These are phyloP conservation scores for Gamsiella multidivaricata DNA, from an alignment of 192 early-diverging fungal species.

Conservation along the genomic window DNA sequence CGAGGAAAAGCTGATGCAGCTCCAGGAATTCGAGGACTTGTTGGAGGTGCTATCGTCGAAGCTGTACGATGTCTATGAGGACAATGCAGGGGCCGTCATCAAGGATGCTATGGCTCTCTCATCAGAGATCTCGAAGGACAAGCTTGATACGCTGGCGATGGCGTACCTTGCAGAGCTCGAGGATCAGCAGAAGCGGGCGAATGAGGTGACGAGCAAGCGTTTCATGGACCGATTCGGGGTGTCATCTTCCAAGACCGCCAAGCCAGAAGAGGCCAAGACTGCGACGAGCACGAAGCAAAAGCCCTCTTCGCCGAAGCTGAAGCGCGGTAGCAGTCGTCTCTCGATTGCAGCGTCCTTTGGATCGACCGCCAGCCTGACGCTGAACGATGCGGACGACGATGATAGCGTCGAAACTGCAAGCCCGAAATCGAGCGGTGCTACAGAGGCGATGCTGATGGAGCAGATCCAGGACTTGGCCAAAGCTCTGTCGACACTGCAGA, in stretches of 20 bases:
- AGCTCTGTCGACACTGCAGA: conserved; percentile 72
- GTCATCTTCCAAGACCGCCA: conserved; percentile 18
- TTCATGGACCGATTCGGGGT: conserved; percentile 58
- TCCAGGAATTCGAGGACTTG: conserved; percentile 82
- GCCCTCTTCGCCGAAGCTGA: conserved; percentile 17
- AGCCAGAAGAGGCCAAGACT: conserved; percentile 24
- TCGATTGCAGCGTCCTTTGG: conserved; percentile 51
- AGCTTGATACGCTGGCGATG: conserved; percentile 77
- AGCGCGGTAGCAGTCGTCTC: conserved; percentile 36
- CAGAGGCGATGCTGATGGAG: conserved; percentile 60
- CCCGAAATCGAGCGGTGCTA: not conserved
- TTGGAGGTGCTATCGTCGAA: conserved; percentile 86
- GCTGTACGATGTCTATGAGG: conserved; percentile 83
- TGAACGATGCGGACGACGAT: conserved; percentile 16
- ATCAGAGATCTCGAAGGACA: conserved; percentile 73
- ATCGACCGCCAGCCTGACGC: conserved; percentile 14
- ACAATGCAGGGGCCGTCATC: conserved; percentile 72
- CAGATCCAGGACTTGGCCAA: conserved; percentile 73
- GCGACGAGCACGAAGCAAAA: conserved; percentile 7
- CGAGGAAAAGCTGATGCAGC: conserved; percentile 69
- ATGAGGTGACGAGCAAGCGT: conserved; percentile 60
- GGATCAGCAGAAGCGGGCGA: conserved; percentile 63
- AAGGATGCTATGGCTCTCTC: conserved; percentile 81
- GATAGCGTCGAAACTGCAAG: conserved; percentile 1
- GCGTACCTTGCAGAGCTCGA: conserved; percentile 64